phyloP scores from a whole-genome alignment of 2,329 filamentous ascomycete species.

The Boeremia lycopersici region DNA sequence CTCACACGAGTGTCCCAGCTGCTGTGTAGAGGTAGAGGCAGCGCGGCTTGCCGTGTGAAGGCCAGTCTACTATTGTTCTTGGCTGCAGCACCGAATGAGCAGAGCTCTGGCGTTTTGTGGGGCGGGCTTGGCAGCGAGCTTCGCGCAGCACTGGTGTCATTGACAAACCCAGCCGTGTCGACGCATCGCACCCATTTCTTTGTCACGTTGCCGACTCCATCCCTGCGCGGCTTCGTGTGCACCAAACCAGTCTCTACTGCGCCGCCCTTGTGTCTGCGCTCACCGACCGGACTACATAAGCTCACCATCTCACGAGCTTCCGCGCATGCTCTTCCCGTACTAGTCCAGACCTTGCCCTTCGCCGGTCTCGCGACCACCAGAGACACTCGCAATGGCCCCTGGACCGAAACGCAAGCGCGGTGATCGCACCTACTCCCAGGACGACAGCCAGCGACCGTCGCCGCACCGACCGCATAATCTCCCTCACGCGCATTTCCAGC shows the following conservation, averaged over 20 bases:
- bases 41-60: background rate
- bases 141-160: constrained; percentile 16
- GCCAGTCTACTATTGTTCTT: background rate
- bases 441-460: constrained; percentile 53
- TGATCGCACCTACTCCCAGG: constrained; percentile 53
- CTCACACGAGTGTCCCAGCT: too few species aligned
- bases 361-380: constrained; percentile 36
- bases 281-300: background rate
- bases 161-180: constrained; percentile 24
- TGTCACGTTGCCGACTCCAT: constrained; percentile 19
- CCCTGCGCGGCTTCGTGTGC: constrained; percentile 9
- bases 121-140: constrained; percentile 19
- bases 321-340: constrained; percentile 39
- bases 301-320: constrained; percentile 12
- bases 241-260: background rate
- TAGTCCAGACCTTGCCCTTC: constrained; percentile 26
- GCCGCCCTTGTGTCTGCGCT: background rate
- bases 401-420: constrained; percentile 63
- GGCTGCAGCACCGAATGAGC: background rate
- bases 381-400: constrained; percentile 56
- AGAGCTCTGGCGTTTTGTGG: constrained; percentile 4
- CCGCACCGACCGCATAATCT: constrained; percentile 58
- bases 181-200: constrained; percentile 19
- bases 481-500: constrained; percentile 58
- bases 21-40: background rate